These are phyloP conservation scores for Liquidambar formosana DNA, from an alignment of 164 flowering plant genomes.

Conservation along the genomic window DNA sequence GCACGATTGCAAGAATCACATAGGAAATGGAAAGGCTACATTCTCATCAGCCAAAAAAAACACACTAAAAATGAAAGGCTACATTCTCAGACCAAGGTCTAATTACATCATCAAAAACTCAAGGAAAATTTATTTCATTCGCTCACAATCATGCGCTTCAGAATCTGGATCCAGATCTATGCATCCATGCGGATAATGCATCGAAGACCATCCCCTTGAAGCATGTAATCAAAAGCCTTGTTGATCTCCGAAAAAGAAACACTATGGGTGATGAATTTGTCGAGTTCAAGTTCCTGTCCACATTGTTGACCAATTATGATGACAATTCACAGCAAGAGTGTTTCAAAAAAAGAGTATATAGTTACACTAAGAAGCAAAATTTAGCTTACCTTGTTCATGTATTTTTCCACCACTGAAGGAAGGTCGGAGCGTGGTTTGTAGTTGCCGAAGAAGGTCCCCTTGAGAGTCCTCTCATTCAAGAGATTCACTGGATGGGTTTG, in stretches of 20 bases:
- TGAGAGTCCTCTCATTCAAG: constrained; percentile 67
- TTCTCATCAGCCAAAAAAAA: too few relatives aligned
- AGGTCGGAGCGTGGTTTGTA: constrained; percentile 64
- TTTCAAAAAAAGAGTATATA: too few relatives aligned
- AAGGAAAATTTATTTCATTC: neutral
- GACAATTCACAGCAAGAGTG: too few relatives aligned
- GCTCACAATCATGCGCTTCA: neutral
- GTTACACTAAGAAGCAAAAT: neutral
- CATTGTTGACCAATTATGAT: neutral
- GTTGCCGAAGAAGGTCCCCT: constrained; percentile 75
- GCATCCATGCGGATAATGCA: constrained; percentile 32
- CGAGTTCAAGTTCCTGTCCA: constrained; percentile 29
- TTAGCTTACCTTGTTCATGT: constrained; percentile 64
- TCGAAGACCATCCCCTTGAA: constrained; percentile 26
- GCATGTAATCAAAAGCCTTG: constrained; percentile 39
- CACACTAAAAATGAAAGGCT: neutral
- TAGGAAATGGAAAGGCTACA: too few relatives aligned
- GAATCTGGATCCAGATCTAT: neutral
- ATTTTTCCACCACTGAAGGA: constrained; percentile 63
- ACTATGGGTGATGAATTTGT: constrained; percentile 35
- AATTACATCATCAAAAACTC: too few relatives aligned
- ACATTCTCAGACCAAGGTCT: neutral
- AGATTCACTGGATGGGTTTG: constrained; percentile 65
- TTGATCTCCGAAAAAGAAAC: constrained; percentile 37
- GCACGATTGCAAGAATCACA: neutral